A percentile compares a stretch with the other conserved stretches of the same genome.
phyloP scores from a whole-genome alignment of 306 rosid species.

The Trichosanthes cucumerina region DNA sequence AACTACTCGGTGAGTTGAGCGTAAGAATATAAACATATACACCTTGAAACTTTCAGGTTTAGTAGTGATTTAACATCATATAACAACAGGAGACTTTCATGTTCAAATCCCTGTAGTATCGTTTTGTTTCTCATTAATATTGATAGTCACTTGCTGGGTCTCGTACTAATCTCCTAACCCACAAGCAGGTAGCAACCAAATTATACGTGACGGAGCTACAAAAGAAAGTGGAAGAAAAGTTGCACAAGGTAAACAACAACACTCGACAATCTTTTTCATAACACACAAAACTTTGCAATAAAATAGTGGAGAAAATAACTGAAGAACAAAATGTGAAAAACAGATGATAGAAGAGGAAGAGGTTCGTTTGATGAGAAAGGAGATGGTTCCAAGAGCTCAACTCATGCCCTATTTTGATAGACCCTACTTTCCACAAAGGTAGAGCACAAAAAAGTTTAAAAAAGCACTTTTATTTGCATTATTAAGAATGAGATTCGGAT shows the following conservation, averaged over 20 bases:
- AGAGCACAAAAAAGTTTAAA: neutral
- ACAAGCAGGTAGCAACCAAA: slow-evolving; percentile 63
- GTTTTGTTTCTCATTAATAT: neutral
- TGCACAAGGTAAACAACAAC: slow-evolving; percentile 46
- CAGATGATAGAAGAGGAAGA: slow-evolving; percentile 96
- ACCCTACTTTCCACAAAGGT: slow-evolving; percentile 93
- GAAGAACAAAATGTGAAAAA: neutral
- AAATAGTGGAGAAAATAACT: neutral
- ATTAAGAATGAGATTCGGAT: neutral
- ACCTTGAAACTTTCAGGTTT: neutral
- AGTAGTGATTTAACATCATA: neutral
- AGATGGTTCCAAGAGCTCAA: slow-evolving; percentile 94
- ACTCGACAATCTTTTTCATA: neutral
- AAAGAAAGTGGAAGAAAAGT: slow-evolving; percentile 54
- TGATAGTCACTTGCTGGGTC: neutral
- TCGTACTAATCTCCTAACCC: neutral
- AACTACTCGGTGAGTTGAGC: slow-evolving; percentile 52
- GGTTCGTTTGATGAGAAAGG: slow-evolving; percentile 78
- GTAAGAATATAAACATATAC: neutral
- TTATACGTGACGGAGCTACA: slow-evolving; percentile 46
- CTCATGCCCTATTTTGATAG: slow-evolving; percentile 87
- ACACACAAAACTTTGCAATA: neutral
- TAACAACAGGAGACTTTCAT: neutral
- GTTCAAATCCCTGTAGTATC: too few species aligned
- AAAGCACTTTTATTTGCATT: neutral